These are phyloP conservation scores for Colletotrichum incanum DNA, from an alignment of 2,329 filamentous ascomycete genomes.

Conservation along the genomic window DNA sequence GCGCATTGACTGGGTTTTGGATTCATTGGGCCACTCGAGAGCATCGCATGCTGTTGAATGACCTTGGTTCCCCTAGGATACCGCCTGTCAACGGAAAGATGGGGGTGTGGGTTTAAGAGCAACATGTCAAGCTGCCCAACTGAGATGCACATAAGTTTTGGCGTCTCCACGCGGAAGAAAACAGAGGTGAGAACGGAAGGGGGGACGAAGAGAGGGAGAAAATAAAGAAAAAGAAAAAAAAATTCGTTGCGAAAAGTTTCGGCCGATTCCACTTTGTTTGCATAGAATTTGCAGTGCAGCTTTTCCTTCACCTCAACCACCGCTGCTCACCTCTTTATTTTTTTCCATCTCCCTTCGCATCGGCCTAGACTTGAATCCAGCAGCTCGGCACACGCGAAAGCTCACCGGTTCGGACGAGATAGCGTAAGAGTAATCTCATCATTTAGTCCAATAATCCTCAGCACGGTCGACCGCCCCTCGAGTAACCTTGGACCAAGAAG, in stretches of 20 bases:
- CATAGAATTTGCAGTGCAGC: slow-evolving; percentile 31
- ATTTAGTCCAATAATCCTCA: slow-evolving; percentile 23
- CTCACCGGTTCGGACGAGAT: slow-evolving; percentile 23
- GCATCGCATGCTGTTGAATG: slow-evolving; percentile 5
- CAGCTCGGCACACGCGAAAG: slow-evolving; percentile 13
- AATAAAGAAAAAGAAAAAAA: slow-evolving; percentile 22
- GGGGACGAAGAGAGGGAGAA: not conserved
- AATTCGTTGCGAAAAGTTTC: slow-evolving; percentile 37
- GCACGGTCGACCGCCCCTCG: slow-evolving; percentile 20
- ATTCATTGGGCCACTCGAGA: slow-evolving; percentile 41
- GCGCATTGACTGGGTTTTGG: slow-evolving; percentile 46
- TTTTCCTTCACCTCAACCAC: slow-evolving; percentile 14
- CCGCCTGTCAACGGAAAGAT: slow-evolving; percentile 8
- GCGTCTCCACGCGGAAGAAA: slow-evolving; percentile 24
- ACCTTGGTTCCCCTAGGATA: slow-evolving; percentile 38
- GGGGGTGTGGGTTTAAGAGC: slow-evolving; percentile 27
- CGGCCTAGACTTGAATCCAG: not conserved
- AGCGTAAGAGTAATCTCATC: slow-evolving; percentile 28
- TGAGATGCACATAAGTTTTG: slow-evolving; percentile 32
- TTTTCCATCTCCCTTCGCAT: not conserved
- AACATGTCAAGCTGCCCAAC: slow-evolving; percentile 40
- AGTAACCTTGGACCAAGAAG: slow-evolving; percentile 21
- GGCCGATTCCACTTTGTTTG: slow-evolving; percentile 39
- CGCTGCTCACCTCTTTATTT: not conserved
- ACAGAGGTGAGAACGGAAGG: slow-evolving; percentile 15